These are phyloP conservation scores for Lyophyllum atratum DNA, from an alignment of 768 basidiomycete genomes.

Conservation along the genomic window DNA sequence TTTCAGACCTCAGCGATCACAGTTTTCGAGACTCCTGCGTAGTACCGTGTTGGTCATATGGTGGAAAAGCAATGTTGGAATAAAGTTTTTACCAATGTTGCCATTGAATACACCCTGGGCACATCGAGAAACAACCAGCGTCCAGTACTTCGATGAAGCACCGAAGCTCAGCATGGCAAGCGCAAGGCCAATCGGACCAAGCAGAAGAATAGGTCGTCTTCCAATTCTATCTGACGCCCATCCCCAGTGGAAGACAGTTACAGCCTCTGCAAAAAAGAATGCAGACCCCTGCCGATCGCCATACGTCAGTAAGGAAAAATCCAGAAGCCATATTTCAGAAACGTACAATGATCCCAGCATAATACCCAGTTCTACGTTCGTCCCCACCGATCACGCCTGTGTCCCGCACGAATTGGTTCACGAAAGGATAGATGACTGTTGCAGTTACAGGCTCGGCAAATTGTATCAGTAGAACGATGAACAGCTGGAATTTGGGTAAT, in stretches of 20 bases:
- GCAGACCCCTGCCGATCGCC: slow-evolving; percentile 36
- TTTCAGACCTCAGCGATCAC: slow-evolving; percentile 44
- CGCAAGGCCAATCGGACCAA: slow-evolving; percentile 42
- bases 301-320: neutral
- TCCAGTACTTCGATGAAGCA: slow-evolving; percentile 38
- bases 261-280: slow-evolving; percentile 45
- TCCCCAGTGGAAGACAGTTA: slow-evolving; percentile 48
- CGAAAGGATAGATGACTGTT: slow-evolving; percentile 48
- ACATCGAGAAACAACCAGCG: slow-evolving; percentile 28
- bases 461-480: slow-evolving; percentile 40
- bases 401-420: slow-evolving; percentile 46
- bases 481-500: slow-evolving; percentile 41
- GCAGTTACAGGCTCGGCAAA: slow-evolving; percentile 45
- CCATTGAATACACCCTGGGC: slow-evolving; percentile 42
- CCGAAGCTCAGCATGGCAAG: slow-evolving; percentile 45
- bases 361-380: slow-evolving; percentile 47
- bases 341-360: slow-evolving; percentile 48
- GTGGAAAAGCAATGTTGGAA: slow-evolving; percentile 4
- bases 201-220: slow-evolving; percentile 42
- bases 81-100: slow-evolving; percentile 31
- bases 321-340: neutral
- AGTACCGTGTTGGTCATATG: neutral
- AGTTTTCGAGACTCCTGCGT: slow-evolving; percentile 43
- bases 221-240: slow-evolving; percentile 44
- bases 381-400: slow-evolving; percentile 46